phyloP scores from a whole-genome alignment of 75 land plant genomes.

The Ceratopteris richardii region DNA sequence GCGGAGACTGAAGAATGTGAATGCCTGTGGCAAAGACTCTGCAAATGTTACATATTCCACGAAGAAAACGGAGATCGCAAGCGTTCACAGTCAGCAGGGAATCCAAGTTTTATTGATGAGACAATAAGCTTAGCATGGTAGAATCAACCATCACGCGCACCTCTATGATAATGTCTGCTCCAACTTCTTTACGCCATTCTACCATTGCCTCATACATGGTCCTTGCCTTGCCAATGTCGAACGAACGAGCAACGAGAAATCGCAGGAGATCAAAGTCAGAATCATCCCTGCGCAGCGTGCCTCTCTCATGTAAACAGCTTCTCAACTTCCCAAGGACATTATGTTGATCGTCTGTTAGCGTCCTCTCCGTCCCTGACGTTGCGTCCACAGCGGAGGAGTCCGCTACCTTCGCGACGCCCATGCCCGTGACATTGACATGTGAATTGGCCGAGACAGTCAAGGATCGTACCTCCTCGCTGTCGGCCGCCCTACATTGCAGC shows the following conservation, averaged over 20 bases:
- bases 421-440: too few species aligned
- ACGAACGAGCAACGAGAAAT: slow-evolving; percentile 35
- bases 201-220: slow-evolving; percentile 41
- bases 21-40: too few species aligned
- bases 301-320: slow-evolving; percentile 11
- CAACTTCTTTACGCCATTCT: slow-evolving; percentile 35
- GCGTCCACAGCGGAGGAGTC: too few species aligned
- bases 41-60: too few species aligned
- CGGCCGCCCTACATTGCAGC: too few species aligned
- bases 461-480: too few species aligned
- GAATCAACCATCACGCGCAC: slow-evolving; percentile 12
- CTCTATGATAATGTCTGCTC: slow-evolving; percentile 34
- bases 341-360: slow-evolving; percentile 14
- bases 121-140: neutral
- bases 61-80: too few species aligned
- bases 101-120: neutral
- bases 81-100: neutral
- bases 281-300: slow-evolving; percentile 17
- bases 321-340: slow-evolving; percentile 19
- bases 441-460: too few species aligned
- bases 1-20: too few species aligned
- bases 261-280: slow-evolving; percentile 24
- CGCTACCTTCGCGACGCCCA: too few species aligned
- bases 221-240: slow-evolving; percentile 34
- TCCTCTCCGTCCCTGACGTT: too few species aligned